phyloP scores from a whole-genome alignment of 495 filamentous ascomycete genomes.

The Penicillium robsamsonii region DNA sequence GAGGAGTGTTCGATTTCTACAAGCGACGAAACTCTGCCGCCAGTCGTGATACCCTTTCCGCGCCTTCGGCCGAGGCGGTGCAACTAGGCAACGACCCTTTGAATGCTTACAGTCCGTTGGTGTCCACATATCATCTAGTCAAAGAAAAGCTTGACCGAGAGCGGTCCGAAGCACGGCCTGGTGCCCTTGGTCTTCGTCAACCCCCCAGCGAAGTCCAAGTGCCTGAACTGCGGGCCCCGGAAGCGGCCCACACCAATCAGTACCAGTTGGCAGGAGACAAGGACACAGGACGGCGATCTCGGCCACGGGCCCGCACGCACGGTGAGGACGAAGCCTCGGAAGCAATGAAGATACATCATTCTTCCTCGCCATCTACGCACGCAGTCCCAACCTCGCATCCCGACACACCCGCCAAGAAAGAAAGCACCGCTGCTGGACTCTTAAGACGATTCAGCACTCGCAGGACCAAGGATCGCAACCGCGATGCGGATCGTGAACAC shows the following conservation, averaged over 20 bases:
- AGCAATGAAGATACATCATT: conserved; percentile 67
- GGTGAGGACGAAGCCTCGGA: conserved; percentile 90
- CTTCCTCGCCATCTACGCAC: conserved; percentile 52
- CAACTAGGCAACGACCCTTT: conserved; percentile 81
- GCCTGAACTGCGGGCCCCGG: conserved; percentile 75
- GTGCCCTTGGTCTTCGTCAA: conserved; percentile 54
- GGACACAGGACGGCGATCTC: conserved; percentile 70
- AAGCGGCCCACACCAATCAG: conserved; percentile 88
- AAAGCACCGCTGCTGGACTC: conserved; percentile 82
- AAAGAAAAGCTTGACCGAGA: conserved; percentile 92
- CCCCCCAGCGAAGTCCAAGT: conserved; percentile 62
- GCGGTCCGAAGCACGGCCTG: conserved; percentile 59
- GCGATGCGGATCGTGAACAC: conserved; percentile 52
- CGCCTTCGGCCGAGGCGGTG: conserved; percentile 78
- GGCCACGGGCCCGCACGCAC: conserved; percentile 87
- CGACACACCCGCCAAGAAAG: conserved; percentile 73
- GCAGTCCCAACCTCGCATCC: conserved; percentile 54
- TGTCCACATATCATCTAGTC: conserved; percentile 95
- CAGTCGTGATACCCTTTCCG: conserved; percentile 87
- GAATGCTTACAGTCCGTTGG: conserved; percentile 88
- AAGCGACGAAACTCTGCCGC: conserved; percentile 82
- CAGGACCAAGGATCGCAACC: conserved; percentile 56
- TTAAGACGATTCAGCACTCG: conserved; percentile 89
- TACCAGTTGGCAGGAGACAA: conserved; percentile 84
- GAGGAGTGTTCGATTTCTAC: conserved; percentile 96